Percentiles rank a stretch among this genome's conserved stretches.
Evolutionary conservation across 2,329 filamentous ascomycete species (phyloP).

Genomic region (Fusarium chlamydosporum): DNA sequence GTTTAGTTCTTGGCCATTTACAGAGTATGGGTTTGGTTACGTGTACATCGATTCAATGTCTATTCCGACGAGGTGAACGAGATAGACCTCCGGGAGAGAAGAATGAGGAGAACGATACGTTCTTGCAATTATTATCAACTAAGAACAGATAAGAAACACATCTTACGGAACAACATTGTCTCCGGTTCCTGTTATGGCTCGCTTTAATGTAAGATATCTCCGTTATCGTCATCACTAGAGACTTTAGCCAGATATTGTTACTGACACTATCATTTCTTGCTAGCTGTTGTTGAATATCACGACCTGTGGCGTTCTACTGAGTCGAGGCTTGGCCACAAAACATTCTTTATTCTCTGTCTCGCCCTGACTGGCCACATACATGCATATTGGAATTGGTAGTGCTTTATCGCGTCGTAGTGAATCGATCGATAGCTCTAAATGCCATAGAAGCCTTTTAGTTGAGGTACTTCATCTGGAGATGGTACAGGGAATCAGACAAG

Average conservation of each 20-base stretch:
- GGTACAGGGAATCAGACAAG: too few species aligned
- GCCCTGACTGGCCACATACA: too few species aligned
- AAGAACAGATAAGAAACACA: not conserved
- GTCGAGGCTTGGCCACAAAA: too few species aligned
- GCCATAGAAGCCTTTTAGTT: too few species aligned
- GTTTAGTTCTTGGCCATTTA: not conserved
- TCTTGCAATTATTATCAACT: too few species aligned
- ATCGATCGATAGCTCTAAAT: too few species aligned
- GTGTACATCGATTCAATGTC: too few species aligned
- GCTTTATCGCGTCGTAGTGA: not conserved
- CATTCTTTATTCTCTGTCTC: too few species aligned
- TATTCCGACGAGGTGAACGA: not conserved
- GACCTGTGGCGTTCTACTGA: not conserved
- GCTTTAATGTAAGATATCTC: not conserved
- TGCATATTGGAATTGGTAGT: not conserved
- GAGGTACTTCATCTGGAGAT: not conserved
- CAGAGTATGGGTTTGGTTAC: too few species aligned
- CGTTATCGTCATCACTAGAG: rapidly evolving
- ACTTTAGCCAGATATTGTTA: not conserved
- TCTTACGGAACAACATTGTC: too few species aligned
- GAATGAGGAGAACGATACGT: rapidly evolving
- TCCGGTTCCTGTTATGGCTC: too few species aligned
- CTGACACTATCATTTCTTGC: rapidly evolving
- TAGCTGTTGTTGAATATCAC: not conserved
- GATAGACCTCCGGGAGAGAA: too few species aligned